phyloP scores from a whole-genome alignment of 805 yeast genomes.

The Candida sphagnicola region DNA sequence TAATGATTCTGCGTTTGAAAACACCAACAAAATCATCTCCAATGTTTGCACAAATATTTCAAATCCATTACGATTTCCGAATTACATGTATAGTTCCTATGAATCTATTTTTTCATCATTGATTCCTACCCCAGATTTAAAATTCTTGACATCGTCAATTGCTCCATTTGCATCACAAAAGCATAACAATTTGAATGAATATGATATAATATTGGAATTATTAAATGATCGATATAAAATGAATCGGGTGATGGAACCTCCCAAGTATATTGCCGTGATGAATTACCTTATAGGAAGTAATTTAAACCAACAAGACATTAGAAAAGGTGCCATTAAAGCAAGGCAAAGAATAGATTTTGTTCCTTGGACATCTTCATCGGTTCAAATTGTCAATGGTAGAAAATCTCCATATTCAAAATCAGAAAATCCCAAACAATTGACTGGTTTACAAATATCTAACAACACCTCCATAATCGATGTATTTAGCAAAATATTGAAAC shows the following conservation, averaged over 20 bases:
- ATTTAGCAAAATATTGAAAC: slow-evolving; percentile 62
- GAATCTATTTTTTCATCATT: slow-evolving; percentile 78
- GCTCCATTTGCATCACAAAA: slow-evolving; percentile 45
- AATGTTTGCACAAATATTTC: slow-evolving; percentile 82
- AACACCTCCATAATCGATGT: slow-evolving; percentile 70
- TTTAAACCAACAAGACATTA: slow-evolving; percentile 64
- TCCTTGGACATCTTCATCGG: slow-evolving; percentile 79
- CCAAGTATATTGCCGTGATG: slow-evolving; percentile 61
- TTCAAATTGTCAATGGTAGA: slow-evolving; percentile 73
- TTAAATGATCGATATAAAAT: slow-evolving; percentile 74
- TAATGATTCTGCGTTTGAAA: slow-evolving; percentile 58
- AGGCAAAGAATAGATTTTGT: slow-evolving; percentile 70
- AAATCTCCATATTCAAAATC: slow-evolving; percentile 58
- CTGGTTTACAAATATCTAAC: slow-evolving; percentile 83
- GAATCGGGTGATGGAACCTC: slow-evolving; percentile 46
- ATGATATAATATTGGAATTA: slow-evolving; percentile 81
- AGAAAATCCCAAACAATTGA: slow-evolving; percentile 35
- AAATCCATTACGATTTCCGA: slow-evolving; percentile 85
- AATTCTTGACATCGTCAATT: slow-evolving; percentile 39
- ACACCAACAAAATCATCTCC: slow-evolving; percentile 81
- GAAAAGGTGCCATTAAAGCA: slow-evolving; percentile 60
- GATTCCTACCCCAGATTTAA: slow-evolving; percentile 78
- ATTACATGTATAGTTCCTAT: slow-evolving; percentile 82
- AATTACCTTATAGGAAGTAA: slow-evolving; percentile 64
- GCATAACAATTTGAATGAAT: slow-evolving; percentile 68